Conservation (phyloP, 2,329 filamentous ascomycete species). For the Mycosphaerelloides madeirae region DNA sequence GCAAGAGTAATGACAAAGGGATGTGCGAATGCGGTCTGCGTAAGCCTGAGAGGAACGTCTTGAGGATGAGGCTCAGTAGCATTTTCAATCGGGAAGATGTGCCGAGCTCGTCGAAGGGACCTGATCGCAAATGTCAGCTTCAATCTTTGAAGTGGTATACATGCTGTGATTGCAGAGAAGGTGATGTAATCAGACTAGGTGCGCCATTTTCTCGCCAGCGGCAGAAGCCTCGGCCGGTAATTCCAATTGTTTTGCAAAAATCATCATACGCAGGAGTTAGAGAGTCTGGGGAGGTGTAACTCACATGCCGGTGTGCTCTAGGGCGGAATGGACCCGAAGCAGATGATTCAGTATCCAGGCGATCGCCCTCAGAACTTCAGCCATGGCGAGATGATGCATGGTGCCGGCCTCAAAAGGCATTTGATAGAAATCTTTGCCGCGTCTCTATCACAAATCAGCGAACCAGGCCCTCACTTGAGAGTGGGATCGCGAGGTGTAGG, state of each 20-base stretch:
- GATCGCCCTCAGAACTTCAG: too few relatives aligned
- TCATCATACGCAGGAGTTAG: conserved; percentile 18
- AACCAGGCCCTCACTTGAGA: too few relatives aligned
- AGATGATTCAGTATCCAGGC: too few relatives aligned
- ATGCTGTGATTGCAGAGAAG: not conserved
- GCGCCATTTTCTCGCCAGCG: conserved; percentile 14
- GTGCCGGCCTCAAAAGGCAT: too few relatives aligned
- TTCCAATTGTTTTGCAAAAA: conserved; percentile 22
- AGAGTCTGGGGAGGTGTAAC: not conserved
- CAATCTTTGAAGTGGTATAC: too few relatives aligned
- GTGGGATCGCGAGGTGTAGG: not conserved
- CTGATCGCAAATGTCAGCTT: too few relatives aligned
- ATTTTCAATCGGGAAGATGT: too few relatives aligned
- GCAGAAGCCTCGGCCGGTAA: conserved; percentile 24
- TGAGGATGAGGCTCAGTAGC: not conserved
- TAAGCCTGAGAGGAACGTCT: conserved; percentile 17
- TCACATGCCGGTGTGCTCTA: conserved; percentile 1
- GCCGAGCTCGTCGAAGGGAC: not conserved
- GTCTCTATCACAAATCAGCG: not conserved
- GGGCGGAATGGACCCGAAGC: not conserved
- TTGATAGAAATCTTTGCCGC: not conserved
- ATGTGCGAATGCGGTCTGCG: conserved; percentile 24
- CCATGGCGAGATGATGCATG: too few relatives aligned
- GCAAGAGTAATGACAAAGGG: conserved; percentile 24
- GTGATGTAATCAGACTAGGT: conserved; percentile 2